phyloP scores from a whole-genome alignment of 2,329 filamentous ascomycete genomes.

The Cladosporium austrohemisphaericum region DNA sequence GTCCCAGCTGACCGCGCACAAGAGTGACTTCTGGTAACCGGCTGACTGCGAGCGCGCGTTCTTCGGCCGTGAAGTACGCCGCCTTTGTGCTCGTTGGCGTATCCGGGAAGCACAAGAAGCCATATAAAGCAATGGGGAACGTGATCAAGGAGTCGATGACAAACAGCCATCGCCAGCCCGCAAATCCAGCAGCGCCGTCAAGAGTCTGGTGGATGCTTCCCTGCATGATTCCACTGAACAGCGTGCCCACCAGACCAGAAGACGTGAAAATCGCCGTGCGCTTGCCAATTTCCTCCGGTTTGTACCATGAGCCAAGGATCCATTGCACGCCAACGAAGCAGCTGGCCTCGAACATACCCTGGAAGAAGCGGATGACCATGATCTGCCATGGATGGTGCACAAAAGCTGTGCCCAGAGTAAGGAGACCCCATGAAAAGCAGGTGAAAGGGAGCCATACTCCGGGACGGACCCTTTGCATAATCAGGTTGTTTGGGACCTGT shows the following conservation, averaged over 20 bases:
- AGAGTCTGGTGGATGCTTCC: conserved; percentile 29
- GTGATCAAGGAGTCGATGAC: conserved; percentile 55
- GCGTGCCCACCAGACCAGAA: conserved; percentile 1
- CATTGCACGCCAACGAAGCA: conserved; percentile 29
- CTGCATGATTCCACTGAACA: conserved; percentile 16
- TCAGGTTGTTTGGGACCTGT: conserved; percentile 59
- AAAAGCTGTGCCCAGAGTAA: conserved; percentile 54
- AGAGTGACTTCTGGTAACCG: conserved; percentile 25
- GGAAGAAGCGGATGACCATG: conserved; percentile 56
- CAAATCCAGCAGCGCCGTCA: conserved; percentile 37
- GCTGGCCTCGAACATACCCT: conserved; percentile 30
- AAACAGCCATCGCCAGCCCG: conserved; percentile 49
- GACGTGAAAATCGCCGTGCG: conserved; percentile 14
- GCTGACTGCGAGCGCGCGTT: conserved; percentile 22
- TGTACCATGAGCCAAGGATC: conserved; percentile 27
- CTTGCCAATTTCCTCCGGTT: conserved; percentile 21
- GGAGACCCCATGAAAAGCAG: conserved; percentile 57
- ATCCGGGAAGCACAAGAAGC: conserved; percentile 53
- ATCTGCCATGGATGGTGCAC: conserved; percentile 51
- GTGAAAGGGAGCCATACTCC: conserved; percentile 47
- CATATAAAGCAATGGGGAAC: conserved; percentile 48
- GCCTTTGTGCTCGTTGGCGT: conserved; percentile 21
- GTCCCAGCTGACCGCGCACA: conserved; percentile 23
- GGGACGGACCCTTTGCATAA: conserved; percentile 60
- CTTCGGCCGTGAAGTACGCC: conserved; percentile 19